phyloP scores from a whole-genome alignment of 345 rosid species.

The Eucalyptus guilfoylei region DNA sequence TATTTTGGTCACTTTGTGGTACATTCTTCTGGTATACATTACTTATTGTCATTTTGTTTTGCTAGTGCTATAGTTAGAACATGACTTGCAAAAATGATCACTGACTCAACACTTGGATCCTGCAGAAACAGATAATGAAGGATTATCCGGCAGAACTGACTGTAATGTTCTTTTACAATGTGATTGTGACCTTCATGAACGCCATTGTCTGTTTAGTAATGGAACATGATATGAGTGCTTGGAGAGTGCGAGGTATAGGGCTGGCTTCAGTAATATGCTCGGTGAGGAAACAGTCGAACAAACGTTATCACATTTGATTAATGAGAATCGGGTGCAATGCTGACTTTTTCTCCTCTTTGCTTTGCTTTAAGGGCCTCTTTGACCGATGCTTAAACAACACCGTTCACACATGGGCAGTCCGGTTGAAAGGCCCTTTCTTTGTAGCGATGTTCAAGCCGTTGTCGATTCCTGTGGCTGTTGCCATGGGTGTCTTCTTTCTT shows the following conservation, averaged over 20 bases:
- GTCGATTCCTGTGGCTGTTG: background rate
- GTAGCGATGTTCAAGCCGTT: background rate
- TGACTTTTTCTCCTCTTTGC: background rate
- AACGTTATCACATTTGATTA: background rate
- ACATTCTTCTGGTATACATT: background rate
- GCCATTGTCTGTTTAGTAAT: background rate
- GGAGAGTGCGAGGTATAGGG: background rate
- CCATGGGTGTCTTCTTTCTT: background rate
- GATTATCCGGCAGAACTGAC: slow-evolving; percentile 14
- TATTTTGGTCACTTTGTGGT: slow-evolving; percentile 10
- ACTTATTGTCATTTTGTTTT: background rate
- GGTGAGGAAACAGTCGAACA: background rate
- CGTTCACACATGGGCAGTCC: background rate
- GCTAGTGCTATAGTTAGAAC: background rate
- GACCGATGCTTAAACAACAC: background rate
- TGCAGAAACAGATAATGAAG: slow-evolving; percentile 11
- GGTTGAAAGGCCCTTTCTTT: background rate
- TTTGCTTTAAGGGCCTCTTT: background rate
- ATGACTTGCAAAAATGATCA: background rate
- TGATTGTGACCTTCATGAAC: slow-evolving; percentile 3
- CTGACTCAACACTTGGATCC: background rate
- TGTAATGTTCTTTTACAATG: slow-evolving; percentile 15
- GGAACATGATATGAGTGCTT: background rate
- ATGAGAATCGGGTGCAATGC: background rate
- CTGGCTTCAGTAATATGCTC: background rate